Evolutionary conservation across 129 eudicot genomes (phyloP).

Genomic region (Flaveria brownii): DNA sequence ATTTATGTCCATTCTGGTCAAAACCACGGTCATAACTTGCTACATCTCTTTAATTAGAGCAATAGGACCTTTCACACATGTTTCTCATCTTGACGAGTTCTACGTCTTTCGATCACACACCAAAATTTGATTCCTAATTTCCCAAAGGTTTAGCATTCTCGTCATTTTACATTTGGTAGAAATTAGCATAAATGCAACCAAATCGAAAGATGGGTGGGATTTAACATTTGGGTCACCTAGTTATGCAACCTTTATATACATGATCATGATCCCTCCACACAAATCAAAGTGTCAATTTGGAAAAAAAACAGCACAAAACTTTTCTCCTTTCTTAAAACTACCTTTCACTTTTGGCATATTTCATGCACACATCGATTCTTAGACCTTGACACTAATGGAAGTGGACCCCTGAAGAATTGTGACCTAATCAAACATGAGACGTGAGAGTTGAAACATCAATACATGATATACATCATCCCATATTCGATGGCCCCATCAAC

Average conservation of each 20-base stretch:
- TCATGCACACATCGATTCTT: background rate
- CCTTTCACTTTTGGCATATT: background rate
- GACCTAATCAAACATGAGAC: constrained; percentile 2
- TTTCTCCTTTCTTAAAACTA: background rate
- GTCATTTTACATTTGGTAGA: background rate
- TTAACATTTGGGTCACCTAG: background rate
- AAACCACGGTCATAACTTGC: constrained; percentile 9
- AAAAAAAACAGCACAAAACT: background rate
- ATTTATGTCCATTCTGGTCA: background rate
- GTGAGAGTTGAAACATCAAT: background rate
- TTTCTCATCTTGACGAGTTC: background rate
- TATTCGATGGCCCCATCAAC: constrained; percentile 1
- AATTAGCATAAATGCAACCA: background rate
- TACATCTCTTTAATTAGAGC: background rate
- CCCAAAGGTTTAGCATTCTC: background rate
- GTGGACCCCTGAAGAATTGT: constrained; percentile 2
- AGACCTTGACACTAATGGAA: background rate
- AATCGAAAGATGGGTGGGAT: background rate
- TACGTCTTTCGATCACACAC: background rate
- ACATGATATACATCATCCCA: background rate
- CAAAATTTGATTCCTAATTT: background rate
- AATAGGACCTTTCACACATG: background rate
- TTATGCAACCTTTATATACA: background rate
- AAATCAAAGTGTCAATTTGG: background rate
- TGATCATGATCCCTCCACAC: background rate